Conservation (phyloP, 2,329 filamentous ascomycete species). For the Trichophyton benhamiae region DNA sequence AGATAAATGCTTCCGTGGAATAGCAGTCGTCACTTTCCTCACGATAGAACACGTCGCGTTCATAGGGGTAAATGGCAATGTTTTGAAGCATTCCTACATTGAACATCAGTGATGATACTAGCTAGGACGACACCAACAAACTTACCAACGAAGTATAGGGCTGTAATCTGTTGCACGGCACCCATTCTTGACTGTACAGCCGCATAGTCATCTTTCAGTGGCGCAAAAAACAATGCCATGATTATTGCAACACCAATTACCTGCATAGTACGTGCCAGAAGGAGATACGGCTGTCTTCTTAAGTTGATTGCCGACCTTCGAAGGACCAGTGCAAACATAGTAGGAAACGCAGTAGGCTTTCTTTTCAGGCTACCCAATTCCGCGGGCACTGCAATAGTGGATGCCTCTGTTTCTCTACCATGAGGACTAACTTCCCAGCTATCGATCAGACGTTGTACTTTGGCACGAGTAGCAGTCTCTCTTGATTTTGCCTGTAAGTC, state of each 20-base stretch:
- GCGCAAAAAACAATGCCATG: conserved; percentile 58
- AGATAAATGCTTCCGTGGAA: conserved; percentile 56
- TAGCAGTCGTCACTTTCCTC: conserved; percentile 66
- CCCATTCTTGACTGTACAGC: conserved; percentile 62
- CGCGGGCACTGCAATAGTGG: conserved; percentile 52
- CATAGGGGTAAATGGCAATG: conserved; percentile 58
- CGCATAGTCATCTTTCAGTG: conserved; percentile 55
- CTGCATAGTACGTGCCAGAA: conserved; percentile 55
- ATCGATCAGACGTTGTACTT: conserved; percentile 49
- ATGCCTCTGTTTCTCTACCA: conserved; percentile 17
- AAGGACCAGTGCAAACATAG: conserved; percentile 55
- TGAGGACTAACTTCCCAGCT: conserved; percentile 38
- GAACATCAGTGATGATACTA: background rate
- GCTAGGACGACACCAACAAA: background rate
- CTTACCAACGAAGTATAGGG: conserved; percentile 33
- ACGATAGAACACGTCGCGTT: conserved; percentile 64
- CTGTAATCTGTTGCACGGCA: conserved; percentile 58
- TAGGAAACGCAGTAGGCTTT: conserved; percentile 47
- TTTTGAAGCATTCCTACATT: conserved; percentile 61
- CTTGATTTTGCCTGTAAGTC: conserved; percentile 54
- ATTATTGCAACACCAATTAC: conserved; percentile 52
- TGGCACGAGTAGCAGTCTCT: conserved; percentile 51
- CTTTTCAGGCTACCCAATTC: conserved; percentile 58
- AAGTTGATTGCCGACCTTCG: conserved; percentile 58
- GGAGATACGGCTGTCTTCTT: conserved; percentile 50